Evolutionary conservation across 345 rosid species (phyloP), one percentile per base, ranked within the genome.

Genomic region (Eucalyptus pauciflora): DNA sequence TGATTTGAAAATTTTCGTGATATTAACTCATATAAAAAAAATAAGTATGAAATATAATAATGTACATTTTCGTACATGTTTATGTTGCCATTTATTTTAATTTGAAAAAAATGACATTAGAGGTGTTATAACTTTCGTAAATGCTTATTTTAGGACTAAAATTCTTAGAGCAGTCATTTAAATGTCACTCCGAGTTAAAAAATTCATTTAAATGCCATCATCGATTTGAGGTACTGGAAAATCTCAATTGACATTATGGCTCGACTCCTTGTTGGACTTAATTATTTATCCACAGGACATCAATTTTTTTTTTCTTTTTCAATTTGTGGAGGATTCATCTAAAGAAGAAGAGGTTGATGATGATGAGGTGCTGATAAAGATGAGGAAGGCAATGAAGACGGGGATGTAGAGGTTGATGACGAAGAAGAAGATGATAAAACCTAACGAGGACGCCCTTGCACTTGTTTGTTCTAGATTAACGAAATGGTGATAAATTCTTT

Each of bases 1-100:
- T 52, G 4, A 7, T 52, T 52, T 52, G 24, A 1, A 7, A 3
- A 3, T 52, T 51, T 3, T 52, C 0, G 0, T 6, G 1, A 52
- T 52, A 52, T 52, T 52, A 52, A 52, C 5, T 8, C 25, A 20
- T 1, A 52, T 5, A 7, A 71, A 33, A n/a, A 24, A 11, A 62
- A 58, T 8, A 31, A 67, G 25, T 33, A 17, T 33, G 45, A 69
- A 69, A 69, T 69, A 69, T 69, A 33, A 69, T 33, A 33, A 69
- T 9, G 45, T 69, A 33, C 80, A 9, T 5, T 24, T 69, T 17
- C 1, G 45, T 33, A 69, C 80, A 8, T 5, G 45, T 33, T 17
- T 17, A 69, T 5, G 12, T 17, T 22, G 20, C 4, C 7, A 33
- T 67, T 67, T 67, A 33, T 33, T 69, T 9, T 69, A 17, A 69